Evolutionary conservation across 257 asterid genomes (phyloP), one percentile per base, ranked within the genome.

Genomic region (Schizonepeta tenuifolia): DNA sequence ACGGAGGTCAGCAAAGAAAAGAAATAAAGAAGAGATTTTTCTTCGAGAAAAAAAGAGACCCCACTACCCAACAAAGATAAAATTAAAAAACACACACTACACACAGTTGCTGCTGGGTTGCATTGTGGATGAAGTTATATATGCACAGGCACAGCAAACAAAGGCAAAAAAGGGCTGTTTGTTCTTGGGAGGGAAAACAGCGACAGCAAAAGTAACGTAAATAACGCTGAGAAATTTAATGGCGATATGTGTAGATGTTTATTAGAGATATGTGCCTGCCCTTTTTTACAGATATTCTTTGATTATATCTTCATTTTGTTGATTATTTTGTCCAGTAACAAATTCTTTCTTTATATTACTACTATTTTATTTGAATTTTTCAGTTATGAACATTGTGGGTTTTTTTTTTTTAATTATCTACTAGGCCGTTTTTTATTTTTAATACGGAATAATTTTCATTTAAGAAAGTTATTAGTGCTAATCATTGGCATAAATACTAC

Each of bases 171-270:
- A 6, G 71, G 75, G 60, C 15, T 58, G 59, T 65, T 67, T 58
- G 59, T 65, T 67, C 44, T 55, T 63, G 76, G 70, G 78, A 68
- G 77, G 81, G 74, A 68, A 80, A 76, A 72, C 73, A 54, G 49
- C 14, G 63, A 53, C 46, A 14, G 58, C 43, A 41, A 60, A 41
- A 65, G 69, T 71, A 71, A 72, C 76, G 76, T 76, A 66, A 33
- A 51, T 56, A 69, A 38, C 51, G 43, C 51, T 36, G 14, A 13
- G 21, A 21, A 54, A 14, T 26, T 63, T 33, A 63, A 76, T 69
- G 46, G 5, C 15, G 33, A 77, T 58, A 14, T 56, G 35, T 60
- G 18, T 24, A 54, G 22, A 26, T 77, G 51, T 62, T 13, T 47
- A 64, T 75, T 67, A 1, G 14, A 55, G 40, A 24, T 24, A 75